Conservation (phyloP, 2,329 filamentous ascomycete genomes). For the Ascochyta rabiei region DNA sequence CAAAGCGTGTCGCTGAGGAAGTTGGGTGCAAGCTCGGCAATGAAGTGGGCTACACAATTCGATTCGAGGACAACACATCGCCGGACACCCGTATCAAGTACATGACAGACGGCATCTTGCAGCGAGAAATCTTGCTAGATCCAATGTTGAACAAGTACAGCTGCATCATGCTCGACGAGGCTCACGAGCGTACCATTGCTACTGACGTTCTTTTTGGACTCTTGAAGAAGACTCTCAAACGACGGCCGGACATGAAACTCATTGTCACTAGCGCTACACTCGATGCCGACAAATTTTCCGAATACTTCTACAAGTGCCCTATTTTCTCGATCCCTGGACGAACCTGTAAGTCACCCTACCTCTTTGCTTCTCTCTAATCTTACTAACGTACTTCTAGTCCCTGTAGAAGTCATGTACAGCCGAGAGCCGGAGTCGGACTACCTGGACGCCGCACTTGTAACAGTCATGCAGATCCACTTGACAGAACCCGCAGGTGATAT, state of each 20-base stretch:
- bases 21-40: slow-evolving; percentile 92
- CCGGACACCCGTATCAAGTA: slow-evolving; percentile 94
- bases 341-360: slow-evolving; percentile 61
- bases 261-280: slow-evolving; percentile 99
- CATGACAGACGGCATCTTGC: slow-evolving; percentile 99
- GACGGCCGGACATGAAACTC: slow-evolving; percentile 90
- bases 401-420: slow-evolving; percentile 95
- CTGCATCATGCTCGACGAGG: slow-evolving; percentile 98
- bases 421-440: slow-evolving; percentile 96
- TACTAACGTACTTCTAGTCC: slow-evolving; percentile 52
- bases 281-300: slow-evolving; percentile 95
- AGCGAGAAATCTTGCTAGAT: slow-evolving; percentile 96
- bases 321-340: slow-evolving; percentile 96
- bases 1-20: slow-evolving; percentile 95
- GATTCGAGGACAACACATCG: slow-evolving; percentile 94
- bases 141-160: slow-evolving; percentile 90
- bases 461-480: slow-evolving; percentile 97
- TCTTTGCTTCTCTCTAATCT: too few species aligned
- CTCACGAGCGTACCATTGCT: slow-evolving; percentile 94
- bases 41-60: slow-evolving; percentile 97
- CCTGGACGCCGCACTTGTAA: slow-evolving; percentile 89
- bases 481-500: slow-evolving; percentile 93
- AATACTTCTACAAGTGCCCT: slow-evolving; percentile 93
- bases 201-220: slow-evolving; percentile 98
- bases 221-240: slow-evolving; percentile 83